Evolutionary conservation across 2,329 filamentous ascomycete genomes (phyloP), one percentile per base, ranked within the genome.

Genomic region (Fusarium sterilihyphosum): DNA sequence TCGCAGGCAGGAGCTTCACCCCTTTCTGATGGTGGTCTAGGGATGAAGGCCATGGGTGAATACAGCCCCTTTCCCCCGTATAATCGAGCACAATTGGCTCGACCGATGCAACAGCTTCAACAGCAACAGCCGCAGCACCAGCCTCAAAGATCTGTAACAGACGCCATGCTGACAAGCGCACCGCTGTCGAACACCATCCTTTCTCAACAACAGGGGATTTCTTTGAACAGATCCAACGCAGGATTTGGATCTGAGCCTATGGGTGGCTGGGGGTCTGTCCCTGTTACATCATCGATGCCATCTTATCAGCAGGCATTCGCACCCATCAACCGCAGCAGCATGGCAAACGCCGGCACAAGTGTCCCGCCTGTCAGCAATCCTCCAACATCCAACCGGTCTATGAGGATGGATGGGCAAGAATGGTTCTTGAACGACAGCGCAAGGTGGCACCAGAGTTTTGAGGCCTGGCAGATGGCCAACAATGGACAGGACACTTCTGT

Each of bases 341-440:
- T 75, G 43, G 29, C 70, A 38, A 69, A 63, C 43, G 38, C 73
- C 53, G 49, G 47, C 29, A 31, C 70, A 59, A 31, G 74, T 43
- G 40, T 75, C 37, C 68, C 60, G 60, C 40, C 80, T 76, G 64
- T 69, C 73, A 63, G 81, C 67, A 69, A 70, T 49, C 38, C 50
- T 26, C 20, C 75, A 49, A 49, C 67, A 11, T 69, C 73, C 43
- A 76, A 47, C 54, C 79, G 65, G 64, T 78, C 63, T 22, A 64
- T 78, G 70, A 81, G 81, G 11, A 81, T 90, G 50, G 88, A 89
- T 68, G 85, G 85, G 14, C 86, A 88, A 69, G 87, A 90, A 44
- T 91, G 88, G 87, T 88, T 89, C 73, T 79, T 90, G 26, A 89
- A 85, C 61, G 89, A 90, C 67, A 86, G 88, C 24, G 88, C 86